Evolutionary conservation across 352 stramenopile species (phyloP).

Genomic region (Halophytophthora batemanensis): DNA sequence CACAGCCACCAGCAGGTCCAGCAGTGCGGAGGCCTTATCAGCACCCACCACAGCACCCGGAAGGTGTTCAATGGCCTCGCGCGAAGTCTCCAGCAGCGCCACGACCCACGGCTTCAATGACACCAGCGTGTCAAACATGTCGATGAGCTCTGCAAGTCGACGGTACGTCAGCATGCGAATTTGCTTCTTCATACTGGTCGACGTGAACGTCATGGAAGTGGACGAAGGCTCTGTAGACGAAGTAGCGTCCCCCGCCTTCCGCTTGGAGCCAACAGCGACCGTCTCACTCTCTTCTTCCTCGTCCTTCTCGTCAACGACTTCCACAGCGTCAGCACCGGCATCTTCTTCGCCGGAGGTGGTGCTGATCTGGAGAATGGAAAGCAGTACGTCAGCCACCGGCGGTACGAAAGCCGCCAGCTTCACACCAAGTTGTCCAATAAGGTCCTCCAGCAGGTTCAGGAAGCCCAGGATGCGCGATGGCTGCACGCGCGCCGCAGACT

Average conservation of each 20-base stretch:
- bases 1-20: conserved; percentile 74
- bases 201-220: conserved; percentile 6
- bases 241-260: conserved; percentile 9
- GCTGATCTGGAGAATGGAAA: conserved; percentile 70
- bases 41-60: conserved; percentile 71
- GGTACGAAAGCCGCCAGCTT: conserved; percentile 83
- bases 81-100: conserved; percentile 37
- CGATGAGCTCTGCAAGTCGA: conserved; percentile 67
- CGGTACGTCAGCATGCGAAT: conserved; percentile 79
- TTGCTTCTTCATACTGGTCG: conserved; percentile 69
- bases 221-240: conserved; percentile 9
- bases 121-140: conserved; percentile 75
- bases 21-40: conserved; percentile 67
- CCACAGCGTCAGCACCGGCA: conserved; percentile 18
- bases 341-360: conserved; percentile 22
- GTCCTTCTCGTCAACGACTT: conserved; percentile 22
- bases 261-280: conserved; percentile 18
- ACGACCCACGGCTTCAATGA: conserved; percentile 61
- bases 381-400: conserved; percentile 65
- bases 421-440: conserved; percentile 84
- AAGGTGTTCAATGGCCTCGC: conserved; percentile 64
- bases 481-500: conserved; percentile 54
- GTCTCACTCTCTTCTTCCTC: conserved; percentile 8
- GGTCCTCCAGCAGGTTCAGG: conserved; percentile 86
- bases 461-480: conserved; percentile 84